Conservation (phyloP, 257 asterid genomes). For the Agastache rugosa region DNA sequence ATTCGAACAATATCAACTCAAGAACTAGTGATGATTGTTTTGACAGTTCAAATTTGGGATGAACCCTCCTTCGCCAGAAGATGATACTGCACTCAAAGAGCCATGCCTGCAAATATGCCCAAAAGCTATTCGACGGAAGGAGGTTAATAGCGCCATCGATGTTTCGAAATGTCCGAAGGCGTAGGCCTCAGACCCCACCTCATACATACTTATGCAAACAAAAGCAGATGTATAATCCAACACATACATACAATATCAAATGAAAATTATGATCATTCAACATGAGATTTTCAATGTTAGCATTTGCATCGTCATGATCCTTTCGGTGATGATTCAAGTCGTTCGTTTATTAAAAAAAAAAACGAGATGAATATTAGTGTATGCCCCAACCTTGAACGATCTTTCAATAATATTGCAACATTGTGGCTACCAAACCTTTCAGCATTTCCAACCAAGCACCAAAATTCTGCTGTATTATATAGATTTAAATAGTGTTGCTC, state of each 20-base stretch:
- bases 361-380: no score
- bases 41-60: constrained; percentile 83
- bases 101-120: constrained; percentile 83
- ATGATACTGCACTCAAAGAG: constrained; percentile 66
- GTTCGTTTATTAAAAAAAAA: no score
- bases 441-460: background rate
- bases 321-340: no score
- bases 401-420: background rate
- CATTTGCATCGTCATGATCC: background rate
- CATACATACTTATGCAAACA: background rate
- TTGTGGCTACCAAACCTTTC: no score
- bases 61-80: constrained; percentile 63
- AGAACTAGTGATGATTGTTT: background rate
- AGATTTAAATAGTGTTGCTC: no score
- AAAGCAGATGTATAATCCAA: background rate
- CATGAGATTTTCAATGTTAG: background rate
- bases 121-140: constrained; percentile 56
- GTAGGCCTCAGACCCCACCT: background rate
- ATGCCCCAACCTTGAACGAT: background rate
- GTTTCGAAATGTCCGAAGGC: constrained; percentile 65
- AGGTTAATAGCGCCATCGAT: constrained; percentile 33
- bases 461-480: no score
- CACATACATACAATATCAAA: background rate
- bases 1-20: background rate
- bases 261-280: background rate